Conservation (phyloP, 2,329 filamentous ascomycete species). For the Pestalotiopsis sp. region DNA sequence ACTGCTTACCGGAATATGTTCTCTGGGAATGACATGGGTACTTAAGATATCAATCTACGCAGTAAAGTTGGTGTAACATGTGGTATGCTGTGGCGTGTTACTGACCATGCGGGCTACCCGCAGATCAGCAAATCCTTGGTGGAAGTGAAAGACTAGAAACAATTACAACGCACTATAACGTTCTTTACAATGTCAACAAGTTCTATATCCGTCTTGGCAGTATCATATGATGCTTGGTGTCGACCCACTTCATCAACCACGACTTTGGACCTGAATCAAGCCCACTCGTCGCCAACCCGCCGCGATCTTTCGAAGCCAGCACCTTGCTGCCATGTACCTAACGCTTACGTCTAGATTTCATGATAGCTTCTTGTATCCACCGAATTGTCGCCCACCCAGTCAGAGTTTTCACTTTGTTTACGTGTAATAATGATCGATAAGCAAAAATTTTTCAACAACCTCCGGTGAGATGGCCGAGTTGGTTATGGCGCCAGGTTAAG, state of each 20-base stretch:
- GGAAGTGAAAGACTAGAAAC: too few species aligned
- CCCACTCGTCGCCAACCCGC: slow-evolving; percentile 7
- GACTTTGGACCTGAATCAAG: background rate
- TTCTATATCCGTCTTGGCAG: background rate
- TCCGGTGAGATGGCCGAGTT: slow-evolving; percentile 10
- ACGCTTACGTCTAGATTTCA: background rate
- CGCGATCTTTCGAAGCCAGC: background rate
- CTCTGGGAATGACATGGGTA: too few species aligned
- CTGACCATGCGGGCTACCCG: too few species aligned
- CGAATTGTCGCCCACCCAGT: background rate
- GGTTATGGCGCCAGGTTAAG: slow-evolving; percentile 11
- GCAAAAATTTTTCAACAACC: background rate
- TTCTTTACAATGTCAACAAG: too few species aligned
- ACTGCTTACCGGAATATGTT: background rate
- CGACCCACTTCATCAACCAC: background rate
- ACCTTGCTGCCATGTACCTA: background rate
- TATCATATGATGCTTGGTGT: background rate
- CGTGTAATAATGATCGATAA: background rate
- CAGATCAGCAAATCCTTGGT: too few species aligned
- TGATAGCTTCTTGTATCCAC: background rate
- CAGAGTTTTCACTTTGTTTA: background rate
- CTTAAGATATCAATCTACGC: too few species aligned
- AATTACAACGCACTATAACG: too few species aligned
- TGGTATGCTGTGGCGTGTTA: too few species aligned
- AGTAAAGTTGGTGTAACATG: too few species aligned